phyloP scores from a whole-genome alignment of 2,329 filamentous ascomycete species.

The Allantophomopsis cytisporea region DNA sequence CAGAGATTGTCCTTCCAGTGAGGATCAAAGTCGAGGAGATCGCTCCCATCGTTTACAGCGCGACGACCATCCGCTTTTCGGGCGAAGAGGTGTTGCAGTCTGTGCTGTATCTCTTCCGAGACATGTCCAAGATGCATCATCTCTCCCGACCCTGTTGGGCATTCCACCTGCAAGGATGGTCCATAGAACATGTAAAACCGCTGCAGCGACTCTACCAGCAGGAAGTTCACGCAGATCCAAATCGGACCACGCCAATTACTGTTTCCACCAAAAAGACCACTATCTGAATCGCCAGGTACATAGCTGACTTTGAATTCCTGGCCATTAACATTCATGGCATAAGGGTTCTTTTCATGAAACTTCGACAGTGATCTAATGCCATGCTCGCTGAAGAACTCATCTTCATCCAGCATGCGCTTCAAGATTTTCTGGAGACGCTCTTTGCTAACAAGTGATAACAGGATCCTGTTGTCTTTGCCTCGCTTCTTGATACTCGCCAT shows the following conservation, averaged over 20 bases:
- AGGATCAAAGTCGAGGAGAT: slow-evolving; percentile 79
- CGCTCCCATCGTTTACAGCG: slow-evolving; percentile 75
- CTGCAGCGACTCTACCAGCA: slow-evolving; percentile 87
- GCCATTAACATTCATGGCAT: slow-evolving; percentile 90
- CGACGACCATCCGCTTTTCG: slow-evolving; percentile 74
- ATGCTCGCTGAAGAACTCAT: slow-evolving; percentile 82
- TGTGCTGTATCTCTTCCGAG: slow-evolving; percentile 88
- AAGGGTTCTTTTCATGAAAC: slow-evolving; percentile 78
- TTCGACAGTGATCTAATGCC: slow-evolving; percentile 89
- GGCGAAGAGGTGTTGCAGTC: slow-evolving; percentile 82
- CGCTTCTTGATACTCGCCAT: slow-evolving; percentile 87
- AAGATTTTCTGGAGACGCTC: slow-evolving; percentile 84
- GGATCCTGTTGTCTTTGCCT: slow-evolving; percentile 77
- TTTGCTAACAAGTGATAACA: slow-evolving; percentile 84
- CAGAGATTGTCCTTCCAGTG: slow-evolving; percentile 89
- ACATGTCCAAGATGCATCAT: slow-evolving; percentile 94
- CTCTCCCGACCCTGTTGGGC: slow-evolving; percentile 83
- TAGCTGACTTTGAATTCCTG: slow-evolving; percentile 82
- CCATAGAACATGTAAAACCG: slow-evolving; percentile 96
- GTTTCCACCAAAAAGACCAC: slow-evolving; percentile 88
- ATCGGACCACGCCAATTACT: slow-evolving; percentile 96
- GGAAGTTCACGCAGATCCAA: slow-evolving; percentile 92
- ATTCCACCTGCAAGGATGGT: slow-evolving; percentile 77
- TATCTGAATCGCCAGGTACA: slow-evolving; percentile 91
- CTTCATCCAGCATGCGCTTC: slow-evolving; percentile 82